A percentile compares a stretch with the other conserved stretches of the same genome.
Conservation (phyloP, 2,329 filamentous ascomycete genomes). For the Pseudodiploospora longispora region DNA sequence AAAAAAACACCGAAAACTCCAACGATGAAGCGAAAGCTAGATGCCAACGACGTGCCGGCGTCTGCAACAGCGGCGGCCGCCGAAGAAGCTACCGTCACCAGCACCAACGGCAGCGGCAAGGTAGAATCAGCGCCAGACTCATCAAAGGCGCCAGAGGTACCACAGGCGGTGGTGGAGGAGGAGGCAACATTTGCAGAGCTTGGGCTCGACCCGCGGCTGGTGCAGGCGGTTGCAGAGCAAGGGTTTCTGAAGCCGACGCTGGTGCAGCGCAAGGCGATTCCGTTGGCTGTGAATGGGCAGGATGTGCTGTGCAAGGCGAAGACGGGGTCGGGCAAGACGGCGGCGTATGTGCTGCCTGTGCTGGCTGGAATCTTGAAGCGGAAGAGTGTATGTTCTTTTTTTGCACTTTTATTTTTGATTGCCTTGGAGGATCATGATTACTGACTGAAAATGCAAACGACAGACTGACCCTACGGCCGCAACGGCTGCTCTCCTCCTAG, state of each 20-base stretch:
- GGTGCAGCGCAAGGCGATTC: conserved; percentile 82
- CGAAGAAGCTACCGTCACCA: no score
- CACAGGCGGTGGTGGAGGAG: conserved; percentile 14
- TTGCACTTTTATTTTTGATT: not conserved
- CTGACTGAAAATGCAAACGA: not conserved
- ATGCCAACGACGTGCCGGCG: conserved; percentile 44
- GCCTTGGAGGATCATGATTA: not conserved
- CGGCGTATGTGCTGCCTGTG: conserved; percentile 89
- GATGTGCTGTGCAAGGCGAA: conserved; percentile 89
- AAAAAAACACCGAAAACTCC: not conserved
- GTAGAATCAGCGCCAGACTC: no score
- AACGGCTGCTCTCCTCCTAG: conserved; percentile 77
- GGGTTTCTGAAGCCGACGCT: conserved; percentile 81
- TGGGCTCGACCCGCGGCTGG: conserved; percentile 72
- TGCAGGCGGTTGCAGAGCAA: conserved; percentile 79
- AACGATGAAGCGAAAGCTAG: conserved; percentile 54
- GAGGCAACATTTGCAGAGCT: conserved; percentile 63
- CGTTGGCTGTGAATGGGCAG: conserved; percentile 75
- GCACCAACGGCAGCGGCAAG: no score
- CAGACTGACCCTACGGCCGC: conserved; percentile 42
- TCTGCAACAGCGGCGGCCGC: conserved; percentile 15
- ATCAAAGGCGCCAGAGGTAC: conserved; percentile 7
- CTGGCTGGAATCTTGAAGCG: conserved; percentile 73
- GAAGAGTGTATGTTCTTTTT: conserved; percentile 50
- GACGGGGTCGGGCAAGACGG: conserved; percentile 94